phyloP scores from a whole-genome alignment of 2,329 filamentous ascomycete species.

The Fusarium coicis region DNA sequence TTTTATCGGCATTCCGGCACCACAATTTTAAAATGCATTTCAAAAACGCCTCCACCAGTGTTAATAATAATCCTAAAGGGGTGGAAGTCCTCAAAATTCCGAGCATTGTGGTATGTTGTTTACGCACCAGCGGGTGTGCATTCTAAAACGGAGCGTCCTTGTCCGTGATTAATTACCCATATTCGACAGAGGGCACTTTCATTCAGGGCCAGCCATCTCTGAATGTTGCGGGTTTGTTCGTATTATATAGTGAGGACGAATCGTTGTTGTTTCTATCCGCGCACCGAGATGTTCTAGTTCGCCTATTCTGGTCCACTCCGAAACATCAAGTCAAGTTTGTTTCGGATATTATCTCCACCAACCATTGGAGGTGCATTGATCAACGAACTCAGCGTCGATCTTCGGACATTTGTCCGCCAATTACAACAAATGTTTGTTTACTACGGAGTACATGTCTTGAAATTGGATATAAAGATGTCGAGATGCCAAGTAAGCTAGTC shows the following conservation, averaged over 20 bases:
- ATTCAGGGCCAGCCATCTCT: not conserved
- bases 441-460: not conserved
- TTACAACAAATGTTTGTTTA: not conserved
- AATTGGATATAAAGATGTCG: not conserved
- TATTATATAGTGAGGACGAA: not conserved
- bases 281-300: not conserved
- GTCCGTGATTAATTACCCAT: not conserved
- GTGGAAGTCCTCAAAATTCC: not conserved
- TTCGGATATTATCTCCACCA: slow-evolving; percentile 17
- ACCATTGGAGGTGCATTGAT: not conserved
- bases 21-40: not conserved
- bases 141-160: not conserved
- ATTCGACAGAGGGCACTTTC: not conserved
- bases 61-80: rapidly evolving
- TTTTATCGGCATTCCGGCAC: not conserved
- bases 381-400: slow-evolving; percentile 16
- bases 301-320: not conserved
- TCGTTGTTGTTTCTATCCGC: not conserved
- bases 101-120: not conserved
- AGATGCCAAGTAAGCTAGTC: not conserved
- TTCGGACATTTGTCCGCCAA: slow-evolving; percentile 6
- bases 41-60: rapidly evolving
- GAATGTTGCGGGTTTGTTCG: not conserved
- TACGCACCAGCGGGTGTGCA: rapidly evolving
- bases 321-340: slow-evolving; percentile 10